A percentile compares a stretch with the other conserved stretches of the same genome.
Evolutionary conservation across 768 basidiomycete species (phyloP).

Genomic region (Boletus insuetus): DNA sequence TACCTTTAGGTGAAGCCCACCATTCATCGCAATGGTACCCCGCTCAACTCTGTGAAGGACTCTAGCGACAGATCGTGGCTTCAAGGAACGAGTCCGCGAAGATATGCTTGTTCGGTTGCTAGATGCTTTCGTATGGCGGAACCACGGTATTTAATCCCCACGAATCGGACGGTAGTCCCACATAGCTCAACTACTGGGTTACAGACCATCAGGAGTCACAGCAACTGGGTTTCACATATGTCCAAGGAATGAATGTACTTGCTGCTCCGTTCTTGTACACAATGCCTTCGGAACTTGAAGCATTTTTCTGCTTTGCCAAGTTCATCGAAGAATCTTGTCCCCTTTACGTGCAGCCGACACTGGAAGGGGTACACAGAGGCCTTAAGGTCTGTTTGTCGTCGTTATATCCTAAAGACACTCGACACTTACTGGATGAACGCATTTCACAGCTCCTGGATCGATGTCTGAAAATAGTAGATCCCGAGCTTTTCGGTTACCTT

Average conservation of each 20-base stretch:
- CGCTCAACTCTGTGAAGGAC: constrained; percentile 46
- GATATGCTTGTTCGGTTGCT: constrained; percentile 95
- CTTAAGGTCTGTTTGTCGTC: constrained; percentile 61
- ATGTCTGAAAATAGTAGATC: constrained; percentile 89
- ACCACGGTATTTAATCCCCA: constrained; percentile 53
- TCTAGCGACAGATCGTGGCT: constrained; percentile 93
- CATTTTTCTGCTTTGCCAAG: constrained; percentile 93
- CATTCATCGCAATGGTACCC: background rate
- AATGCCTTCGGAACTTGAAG: constrained; percentile 97
- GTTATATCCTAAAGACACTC: background rate
- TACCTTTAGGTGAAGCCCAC: constrained; percentile 74
- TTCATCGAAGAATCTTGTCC: constrained; percentile 97
- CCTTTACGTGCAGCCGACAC: constrained; percentile 92
- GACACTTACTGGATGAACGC: background rate
- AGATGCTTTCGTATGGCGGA: constrained; percentile 98
- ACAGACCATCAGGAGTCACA: constrained; percentile 74
- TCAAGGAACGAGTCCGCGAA: constrained; percentile 95
- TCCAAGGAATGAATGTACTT: constrained; percentile 99
- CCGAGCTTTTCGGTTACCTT: constrained; percentile 76
- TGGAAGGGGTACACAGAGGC: constrained; percentile 94
- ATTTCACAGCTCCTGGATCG: constrained; percentile 77
- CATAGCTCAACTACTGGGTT: background rate
- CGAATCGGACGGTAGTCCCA: background rate
- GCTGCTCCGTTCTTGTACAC: constrained; percentile 97
- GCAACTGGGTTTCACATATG: constrained; percentile 90